Conservation (phyloP, 768 basidiomycete species). For the Harrya chromipes region DNA sequence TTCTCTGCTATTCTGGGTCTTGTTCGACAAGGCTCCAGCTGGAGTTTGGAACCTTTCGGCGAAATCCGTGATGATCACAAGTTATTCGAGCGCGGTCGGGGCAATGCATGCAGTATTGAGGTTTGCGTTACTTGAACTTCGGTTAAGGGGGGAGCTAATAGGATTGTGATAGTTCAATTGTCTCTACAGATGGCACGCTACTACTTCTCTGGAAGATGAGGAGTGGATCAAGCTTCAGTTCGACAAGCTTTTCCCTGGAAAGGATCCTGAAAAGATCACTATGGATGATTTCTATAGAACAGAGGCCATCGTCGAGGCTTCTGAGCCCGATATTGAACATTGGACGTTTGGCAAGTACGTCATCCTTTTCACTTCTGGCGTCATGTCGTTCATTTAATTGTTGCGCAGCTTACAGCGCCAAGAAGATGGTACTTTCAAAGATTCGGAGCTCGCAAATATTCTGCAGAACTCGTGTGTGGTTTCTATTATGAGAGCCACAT, state of each 20-base stretch:
- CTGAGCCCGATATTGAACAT: constrained; percentile 46
- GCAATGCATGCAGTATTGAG: constrained; percentile 82
- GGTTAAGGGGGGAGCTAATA: background rate
- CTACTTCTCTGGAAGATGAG: constrained; percentile 69
- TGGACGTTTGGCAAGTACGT: constrained; percentile 69
- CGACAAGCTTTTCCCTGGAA: constrained; percentile 49
- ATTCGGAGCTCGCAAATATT: constrained; percentile 64
- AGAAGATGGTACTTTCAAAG: constrained; percentile 55
- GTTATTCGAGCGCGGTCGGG: constrained; percentile 73
- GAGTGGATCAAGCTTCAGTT: constrained; percentile 59
- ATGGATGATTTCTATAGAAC: constrained; percentile 49
- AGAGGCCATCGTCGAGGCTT: constrained; percentile 36
- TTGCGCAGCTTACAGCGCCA: constrained; percentile 55
- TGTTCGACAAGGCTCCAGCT: constrained; percentile 67
- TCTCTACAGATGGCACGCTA: constrained; percentile 83
- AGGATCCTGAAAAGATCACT: constrained; percentile 46
- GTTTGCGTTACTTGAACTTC: constrained; percentile 33
- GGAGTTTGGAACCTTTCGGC: constrained; percentile 75
- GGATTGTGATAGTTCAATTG: constrained; percentile 65
- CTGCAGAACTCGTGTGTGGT: constrained; percentile 63
- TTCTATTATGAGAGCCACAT: background rate
- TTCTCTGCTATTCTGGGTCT: constrained; percentile 80
- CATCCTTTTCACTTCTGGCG: background rate
- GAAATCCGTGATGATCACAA: constrained; percentile 64
- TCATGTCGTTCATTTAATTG: constrained; percentile 2